A percentile compares a stretch with the other conserved stretches of the same genome.
Conservation (phyloP, 345 rosid genomes). For the Acer negundo region DNA sequence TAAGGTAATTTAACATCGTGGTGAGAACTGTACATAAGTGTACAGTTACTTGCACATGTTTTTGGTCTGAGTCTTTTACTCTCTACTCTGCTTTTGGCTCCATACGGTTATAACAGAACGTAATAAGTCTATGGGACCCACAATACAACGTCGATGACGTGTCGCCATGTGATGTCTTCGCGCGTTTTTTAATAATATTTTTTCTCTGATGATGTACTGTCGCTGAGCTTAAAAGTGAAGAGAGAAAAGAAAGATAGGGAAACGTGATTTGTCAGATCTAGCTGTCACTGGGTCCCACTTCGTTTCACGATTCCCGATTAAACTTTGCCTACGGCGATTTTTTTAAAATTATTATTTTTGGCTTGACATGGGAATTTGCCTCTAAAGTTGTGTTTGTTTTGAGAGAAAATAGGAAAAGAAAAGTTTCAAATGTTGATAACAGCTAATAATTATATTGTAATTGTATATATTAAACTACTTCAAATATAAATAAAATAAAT, state of each 20-base stretch:
- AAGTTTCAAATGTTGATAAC: background rate
- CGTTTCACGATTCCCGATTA: constrained; percentile 22
- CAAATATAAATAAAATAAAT: too few species aligned
- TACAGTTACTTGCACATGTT: background rate
- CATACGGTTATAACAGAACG: constrained; percentile 1
- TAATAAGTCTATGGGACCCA: constrained; percentile 19
- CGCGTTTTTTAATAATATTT: background rate
- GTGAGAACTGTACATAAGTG: too few species aligned
- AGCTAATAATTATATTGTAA: background rate
- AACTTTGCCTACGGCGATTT: constrained; percentile 7
- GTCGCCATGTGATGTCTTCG: constrained; percentile 6
- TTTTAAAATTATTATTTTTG: background rate
- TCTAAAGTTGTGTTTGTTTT: background rate
- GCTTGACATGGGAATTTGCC: background rate
- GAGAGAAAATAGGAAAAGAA: background rate
- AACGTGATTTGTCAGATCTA: constrained; percentile 34
- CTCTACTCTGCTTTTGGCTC: background rate
- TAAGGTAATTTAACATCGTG: too few species aligned
- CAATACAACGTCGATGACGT: constrained; percentile 7
- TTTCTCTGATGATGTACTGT: background rate
- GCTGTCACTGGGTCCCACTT: constrained; percentile 31
- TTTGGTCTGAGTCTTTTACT: constrained; percentile 15
- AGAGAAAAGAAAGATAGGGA: background rate
- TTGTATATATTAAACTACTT: too few species aligned
- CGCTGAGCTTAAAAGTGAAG: background rate